Conservation (phyloP, 345 rosid species). For the Salix viminalis region DNA sequence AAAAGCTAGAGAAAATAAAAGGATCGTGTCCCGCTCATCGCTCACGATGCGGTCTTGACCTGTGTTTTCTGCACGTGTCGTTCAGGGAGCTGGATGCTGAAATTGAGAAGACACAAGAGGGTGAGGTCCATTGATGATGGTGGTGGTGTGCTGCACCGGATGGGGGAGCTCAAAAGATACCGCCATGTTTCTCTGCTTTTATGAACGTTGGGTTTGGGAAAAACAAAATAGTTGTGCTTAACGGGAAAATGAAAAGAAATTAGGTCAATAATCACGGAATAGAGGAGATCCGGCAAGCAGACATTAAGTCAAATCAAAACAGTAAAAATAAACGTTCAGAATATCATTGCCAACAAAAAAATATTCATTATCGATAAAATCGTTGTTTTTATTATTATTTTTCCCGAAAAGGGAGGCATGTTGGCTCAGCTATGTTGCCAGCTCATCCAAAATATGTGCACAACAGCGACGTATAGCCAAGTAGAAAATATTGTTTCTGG, state of each 20-base stretch:
- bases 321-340: too few relatives aligned
- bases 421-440: too few relatives aligned
- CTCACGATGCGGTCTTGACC: neutral
- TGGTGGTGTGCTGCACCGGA: neutral
- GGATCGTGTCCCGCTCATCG: neutral
- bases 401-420: too few relatives aligned
- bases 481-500: too few relatives aligned
- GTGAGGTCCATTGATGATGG: neutral
- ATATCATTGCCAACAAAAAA: too few relatives aligned
- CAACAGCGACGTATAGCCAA: too few relatives aligned
- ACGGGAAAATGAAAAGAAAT: neutral
- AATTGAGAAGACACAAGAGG: neutral
- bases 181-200: neutral
- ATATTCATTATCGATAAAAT: too few relatives aligned
- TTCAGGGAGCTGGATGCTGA: neutral
- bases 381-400: too few relatives aligned
- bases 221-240: neutral
- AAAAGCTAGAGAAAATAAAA: neutral
- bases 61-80: neutral
- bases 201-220: neutral
- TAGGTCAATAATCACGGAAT: neutral
- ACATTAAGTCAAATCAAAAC: neutral
- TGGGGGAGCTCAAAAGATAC: neutral
- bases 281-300: neutral
- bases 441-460: too few relatives aligned